Evolutionary conservation across 257 asterid species (phyloP).

Genomic region (Osmanthus fragrans): DNA sequence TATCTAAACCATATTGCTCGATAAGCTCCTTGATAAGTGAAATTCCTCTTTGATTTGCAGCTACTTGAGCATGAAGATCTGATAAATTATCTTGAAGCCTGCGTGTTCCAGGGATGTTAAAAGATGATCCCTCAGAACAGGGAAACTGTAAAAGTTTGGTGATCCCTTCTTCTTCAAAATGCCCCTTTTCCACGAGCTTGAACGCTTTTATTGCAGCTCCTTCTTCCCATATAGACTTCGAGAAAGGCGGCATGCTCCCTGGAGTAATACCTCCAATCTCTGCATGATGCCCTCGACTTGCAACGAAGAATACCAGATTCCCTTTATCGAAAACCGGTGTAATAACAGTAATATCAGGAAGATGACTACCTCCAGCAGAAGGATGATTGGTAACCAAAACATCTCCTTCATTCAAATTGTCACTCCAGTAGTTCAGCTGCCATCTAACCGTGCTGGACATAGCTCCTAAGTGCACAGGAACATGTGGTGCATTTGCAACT

Average conservation of each 20-base stretch:
- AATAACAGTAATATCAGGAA: constrained; percentile 91
- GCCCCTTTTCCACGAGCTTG: constrained; percentile 85
- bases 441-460: constrained; percentile 96
- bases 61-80: constrained; percentile 94
- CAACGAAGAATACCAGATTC: constrained; percentile 78
- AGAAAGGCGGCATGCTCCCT: constrained; percentile 99
- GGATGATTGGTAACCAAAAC: constrained; percentile 96
- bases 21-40: constrained; percentile 88
- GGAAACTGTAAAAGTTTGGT: constrained; percentile 67
- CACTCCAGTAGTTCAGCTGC: constrained; percentile 86
- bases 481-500: constrained; percentile 98
- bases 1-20: constrained; percentile 81
- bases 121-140: constrained; percentile 49
- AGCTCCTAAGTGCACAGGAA: constrained; percentile 97
- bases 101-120: constrained; percentile 77
- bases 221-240: constrained; percentile 92
- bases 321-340: constrained; percentile 83
- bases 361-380: constrained; percentile 94
- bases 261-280: constrained; percentile 99
- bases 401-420: constrained; percentile 78
- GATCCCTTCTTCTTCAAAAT: constrained; percentile 88
- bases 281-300: constrained; percentile 98
- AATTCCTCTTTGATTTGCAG: constrained; percentile 96
- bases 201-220: constrained; percentile 95
- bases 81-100: constrained; percentile 93